Evolutionary conservation across 1,284 basidiomycete species (phyloP).

Genomic region (Pseudozyma flocculosa): DNA sequence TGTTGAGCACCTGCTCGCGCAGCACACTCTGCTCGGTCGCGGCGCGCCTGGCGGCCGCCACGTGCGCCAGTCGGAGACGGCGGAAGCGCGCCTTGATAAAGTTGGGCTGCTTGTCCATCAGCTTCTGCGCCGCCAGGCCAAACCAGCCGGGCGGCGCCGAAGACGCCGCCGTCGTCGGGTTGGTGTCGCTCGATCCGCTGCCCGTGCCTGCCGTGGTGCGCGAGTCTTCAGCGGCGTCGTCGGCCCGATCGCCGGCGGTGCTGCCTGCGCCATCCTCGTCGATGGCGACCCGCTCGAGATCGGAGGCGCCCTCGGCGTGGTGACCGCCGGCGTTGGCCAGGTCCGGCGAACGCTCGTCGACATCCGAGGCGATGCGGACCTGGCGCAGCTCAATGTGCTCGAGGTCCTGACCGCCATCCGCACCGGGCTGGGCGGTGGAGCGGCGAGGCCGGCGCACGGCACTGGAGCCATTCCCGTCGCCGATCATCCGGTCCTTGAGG

Average conservation of each 20-base stretch:
- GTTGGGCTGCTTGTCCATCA: conserved; percentile 42
- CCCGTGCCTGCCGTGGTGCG: conserved; percentile 35
- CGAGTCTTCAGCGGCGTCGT: conserved; percentile 21
- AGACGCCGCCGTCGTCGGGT: conserved; percentile 35
- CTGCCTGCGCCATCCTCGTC: conserved; percentile 2
- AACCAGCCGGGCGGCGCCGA: conserved; percentile 33
- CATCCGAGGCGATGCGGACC: conserved; percentile 12
- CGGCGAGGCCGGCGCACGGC: conserved; percentile 8
- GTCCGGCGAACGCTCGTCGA: conserved; percentile 1
- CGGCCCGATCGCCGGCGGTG: conserved; percentile 7
- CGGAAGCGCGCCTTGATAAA: conserved; percentile 46
- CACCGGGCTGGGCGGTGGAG: background rate
- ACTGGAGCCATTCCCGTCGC: conserved; percentile 16
- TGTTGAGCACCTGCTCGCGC: conserved; percentile 46
- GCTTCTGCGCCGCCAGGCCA: conserved; percentile 22
- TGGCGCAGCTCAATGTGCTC: conserved; percentile 32
- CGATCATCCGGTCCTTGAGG: conserved; percentile 30
- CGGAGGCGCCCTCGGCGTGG: conserved; percentile 9
- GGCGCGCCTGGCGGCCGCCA: conserved; percentile 40
- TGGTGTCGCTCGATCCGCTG: conserved; percentile 37
- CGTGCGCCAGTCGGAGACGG: conserved; percentile 44
- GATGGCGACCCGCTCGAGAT: conserved; percentile 5
- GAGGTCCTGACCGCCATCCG: conserved; percentile 4
- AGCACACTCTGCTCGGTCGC: conserved; percentile 46
- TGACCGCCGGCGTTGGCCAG: conserved; percentile 1